These are phyloP conservation scores for Fusarium palustre DNA, from an alignment of 2,329 filamentous ascomycete species.

Conservation along the genomic window DNA sequence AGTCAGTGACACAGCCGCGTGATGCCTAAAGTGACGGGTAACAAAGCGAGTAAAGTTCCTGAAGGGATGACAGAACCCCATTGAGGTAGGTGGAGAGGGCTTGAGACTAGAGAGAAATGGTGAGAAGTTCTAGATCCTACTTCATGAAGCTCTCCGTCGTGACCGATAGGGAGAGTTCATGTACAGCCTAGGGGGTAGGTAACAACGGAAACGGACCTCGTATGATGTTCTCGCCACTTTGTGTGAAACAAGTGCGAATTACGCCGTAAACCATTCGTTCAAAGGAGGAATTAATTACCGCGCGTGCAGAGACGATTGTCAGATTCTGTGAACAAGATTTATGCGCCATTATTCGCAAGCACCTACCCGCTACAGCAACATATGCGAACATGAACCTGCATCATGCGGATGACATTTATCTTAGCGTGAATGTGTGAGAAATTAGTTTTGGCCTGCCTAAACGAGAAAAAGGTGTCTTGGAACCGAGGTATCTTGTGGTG, in stretches of 20 bases:
- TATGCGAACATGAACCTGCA: no score
- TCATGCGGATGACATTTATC: no score
- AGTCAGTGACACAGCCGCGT: not conserved
- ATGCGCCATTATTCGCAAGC: no score
- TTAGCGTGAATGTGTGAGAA: no score
- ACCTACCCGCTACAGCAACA: no score
- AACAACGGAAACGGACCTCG: not conserved
- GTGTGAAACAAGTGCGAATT: no score
- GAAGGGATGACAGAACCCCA: not conserved
- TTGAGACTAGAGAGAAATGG: not conserved
- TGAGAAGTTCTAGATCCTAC: not conserved
- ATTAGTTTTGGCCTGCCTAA: no score
- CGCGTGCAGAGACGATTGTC: not conserved
- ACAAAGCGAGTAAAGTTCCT: not conserved
- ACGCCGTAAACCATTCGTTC: not conserved
- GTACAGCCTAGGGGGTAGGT: not conserved
- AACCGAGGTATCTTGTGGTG: not conserved
- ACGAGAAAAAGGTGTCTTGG: not conserved
- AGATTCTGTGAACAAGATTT: no score
- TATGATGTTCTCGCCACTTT: not conserved
- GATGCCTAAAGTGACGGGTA: conserved; percentile 1
- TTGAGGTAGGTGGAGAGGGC: not conserved
- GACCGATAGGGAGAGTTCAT: no score
- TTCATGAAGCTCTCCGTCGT: not conserved
- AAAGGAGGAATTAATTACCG: not conserved